Evolutionary conservation across 2,329 filamentous ascomycete species (phyloP).

Genomic region (Chaetomium olivaceum): DNA sequence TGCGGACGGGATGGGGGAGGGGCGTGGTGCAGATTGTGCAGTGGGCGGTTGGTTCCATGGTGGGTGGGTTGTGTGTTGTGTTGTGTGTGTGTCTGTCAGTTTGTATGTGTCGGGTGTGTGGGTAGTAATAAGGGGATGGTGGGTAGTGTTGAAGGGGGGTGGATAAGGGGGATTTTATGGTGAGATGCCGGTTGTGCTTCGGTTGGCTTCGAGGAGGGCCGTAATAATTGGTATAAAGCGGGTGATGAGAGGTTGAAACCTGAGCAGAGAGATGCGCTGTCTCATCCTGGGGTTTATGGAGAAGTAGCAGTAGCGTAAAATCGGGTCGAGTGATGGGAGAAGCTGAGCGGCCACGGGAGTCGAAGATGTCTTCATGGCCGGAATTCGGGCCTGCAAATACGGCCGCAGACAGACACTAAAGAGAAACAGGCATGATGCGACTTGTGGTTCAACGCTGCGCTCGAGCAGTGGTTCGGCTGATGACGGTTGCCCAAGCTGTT

Average conservation of each 20-base stretch:
- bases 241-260: neutral
- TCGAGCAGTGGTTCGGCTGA: neutral
- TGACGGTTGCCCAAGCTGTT: neutral
- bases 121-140: neutral
- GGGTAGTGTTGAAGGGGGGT: neutral
- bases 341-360: neutral
- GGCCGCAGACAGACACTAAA: neutral
- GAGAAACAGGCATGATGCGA: neutral
- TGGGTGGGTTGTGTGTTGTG: neutral
- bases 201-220: neutral
- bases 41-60: neutral
- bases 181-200: neutral
- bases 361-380: neutral
- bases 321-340: neutral
- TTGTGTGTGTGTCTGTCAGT: neutral
- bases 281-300: neutral
- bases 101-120: no score
- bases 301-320: neutral
- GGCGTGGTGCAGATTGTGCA: slow-evolving; percentile 7
- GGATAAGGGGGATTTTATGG: neutral
- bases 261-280: neutral
- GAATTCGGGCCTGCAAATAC: neutral
- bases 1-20: neutral
- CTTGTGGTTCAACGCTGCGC: slow-evolving; percentile 1
- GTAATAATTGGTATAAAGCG: neutral